phyloP scores from a whole-genome alignment of 2,329 filamentous ascomycete genomes.

The Didymella sp. region DNA sequence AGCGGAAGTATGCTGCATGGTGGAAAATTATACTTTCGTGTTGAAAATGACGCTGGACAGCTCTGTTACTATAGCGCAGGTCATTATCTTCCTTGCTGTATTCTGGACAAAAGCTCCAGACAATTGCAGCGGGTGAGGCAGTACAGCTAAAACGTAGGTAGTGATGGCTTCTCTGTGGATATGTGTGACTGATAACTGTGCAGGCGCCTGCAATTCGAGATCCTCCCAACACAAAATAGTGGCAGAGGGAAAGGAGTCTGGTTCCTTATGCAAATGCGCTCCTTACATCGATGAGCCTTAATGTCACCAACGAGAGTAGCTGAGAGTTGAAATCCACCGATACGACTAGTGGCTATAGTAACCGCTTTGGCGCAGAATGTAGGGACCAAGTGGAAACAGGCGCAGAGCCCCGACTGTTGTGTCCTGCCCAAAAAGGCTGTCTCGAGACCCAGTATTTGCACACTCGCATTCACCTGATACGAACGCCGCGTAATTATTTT shows the following conservation, averaged over 20 bases:
- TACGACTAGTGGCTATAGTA: no score
- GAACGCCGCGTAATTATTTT: not conserved
- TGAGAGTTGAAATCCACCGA: no score
- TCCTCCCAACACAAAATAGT: not conserved
- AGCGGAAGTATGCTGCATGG: not conserved
- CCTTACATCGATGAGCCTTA: no score
- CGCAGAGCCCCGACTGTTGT: no score
- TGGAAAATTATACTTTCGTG: slow-evolving; percentile 1
- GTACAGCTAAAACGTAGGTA: not conserved
- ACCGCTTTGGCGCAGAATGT: no score
- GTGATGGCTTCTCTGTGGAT: no score
- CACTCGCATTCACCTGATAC: not conserved
- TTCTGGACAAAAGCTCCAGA: slow-evolving; percentile 2
- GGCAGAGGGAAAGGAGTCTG: not conserved
- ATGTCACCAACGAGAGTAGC: no score
- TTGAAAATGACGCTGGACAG: slow-evolving; percentile 3
- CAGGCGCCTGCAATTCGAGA: slow-evolving; percentile 1
- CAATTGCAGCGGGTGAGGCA: not conserved
- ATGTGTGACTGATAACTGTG: not conserved
- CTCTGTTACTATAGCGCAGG: slow-evolving; percentile 1
- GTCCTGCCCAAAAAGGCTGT: no score
- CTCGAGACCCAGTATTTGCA: not conserved
- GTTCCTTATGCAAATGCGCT: not conserved
- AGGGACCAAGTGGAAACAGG: no score
- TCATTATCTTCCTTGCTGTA: slow-evolving; percentile 6